phyloP scores from a whole-genome alignment of 2,329 filamentous ascomycete species.

The Penicillium oxalicum region DNA sequence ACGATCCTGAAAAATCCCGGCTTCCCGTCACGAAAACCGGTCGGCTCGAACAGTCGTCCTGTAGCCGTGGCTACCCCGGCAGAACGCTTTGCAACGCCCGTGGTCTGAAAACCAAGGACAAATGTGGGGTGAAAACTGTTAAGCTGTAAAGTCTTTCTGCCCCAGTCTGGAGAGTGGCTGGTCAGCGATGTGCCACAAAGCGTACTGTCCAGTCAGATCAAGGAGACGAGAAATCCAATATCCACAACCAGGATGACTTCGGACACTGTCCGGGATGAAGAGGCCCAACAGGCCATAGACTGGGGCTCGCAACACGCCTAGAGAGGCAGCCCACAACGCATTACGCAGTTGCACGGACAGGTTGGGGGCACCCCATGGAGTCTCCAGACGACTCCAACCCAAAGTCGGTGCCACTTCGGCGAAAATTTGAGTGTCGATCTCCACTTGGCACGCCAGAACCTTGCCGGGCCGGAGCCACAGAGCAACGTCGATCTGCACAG shows the following conservation, averaged over 20 bases:
- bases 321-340: not conserved
- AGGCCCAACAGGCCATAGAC: not conserved
- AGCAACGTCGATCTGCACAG: not conserved
- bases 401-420: conserved; percentile 15
- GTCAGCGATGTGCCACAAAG: too few relatives aligned
- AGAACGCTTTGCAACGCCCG: not conserved
- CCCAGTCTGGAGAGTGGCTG: too few relatives aligned
- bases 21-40: conserved; percentile 9
- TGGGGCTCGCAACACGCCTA: too few relatives aligned
- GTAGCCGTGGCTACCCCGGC: conserved; percentile 3
- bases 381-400: conserved; percentile 10
- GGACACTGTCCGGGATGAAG: conserved; percentile 8
- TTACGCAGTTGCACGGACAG: conserved; percentile 3
- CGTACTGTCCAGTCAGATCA: too few relatives aligned
- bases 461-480: not conserved
- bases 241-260: not conserved
- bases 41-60: conserved; percentile 5
- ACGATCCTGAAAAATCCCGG: conserved; percentile 16
- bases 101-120: too few relatives aligned
- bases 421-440: conserved; percentile 8
- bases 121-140: too few relatives aligned
- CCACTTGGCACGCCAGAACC: conserved; percentile 2
- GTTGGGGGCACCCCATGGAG: conserved; percentile 17
- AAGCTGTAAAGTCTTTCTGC: too few relatives aligned
- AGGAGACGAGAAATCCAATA: too few relatives aligned